phyloP scores from a whole-genome alignment of 2,329 filamentous ascomycete species.

The Sporothrix sp. region DNA sequence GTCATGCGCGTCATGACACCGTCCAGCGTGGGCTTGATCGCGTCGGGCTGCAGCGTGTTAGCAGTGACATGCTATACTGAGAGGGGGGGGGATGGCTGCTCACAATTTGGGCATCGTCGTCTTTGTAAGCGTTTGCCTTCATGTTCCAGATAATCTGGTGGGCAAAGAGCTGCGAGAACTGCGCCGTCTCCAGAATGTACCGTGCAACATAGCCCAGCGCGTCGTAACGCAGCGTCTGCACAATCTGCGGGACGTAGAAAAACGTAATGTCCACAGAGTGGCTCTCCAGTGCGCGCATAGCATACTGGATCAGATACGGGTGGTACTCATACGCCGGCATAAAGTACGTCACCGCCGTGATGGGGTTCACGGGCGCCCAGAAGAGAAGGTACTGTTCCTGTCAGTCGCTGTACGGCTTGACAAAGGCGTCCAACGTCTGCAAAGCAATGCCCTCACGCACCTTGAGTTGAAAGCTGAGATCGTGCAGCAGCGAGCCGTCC shows the following conservation, averaged over 20 bases:
- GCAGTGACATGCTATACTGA: background rate
- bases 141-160: conserved; percentile 99
- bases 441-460: too few species aligned
- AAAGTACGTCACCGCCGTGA: conserved; percentile 89
- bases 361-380: conserved; percentile 87
- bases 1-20: conserved; percentile 79
- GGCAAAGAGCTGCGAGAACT: conserved; percentile 95
- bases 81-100: conserved; percentile 25
- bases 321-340: conserved; percentile 84
- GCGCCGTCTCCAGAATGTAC: conserved; percentile 93
- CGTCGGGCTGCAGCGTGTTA: conserved; percentile 55
- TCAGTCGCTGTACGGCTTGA: conserved; percentile 21
- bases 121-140: conserved; percentile 97
- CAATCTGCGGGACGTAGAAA: conserved; percentile 97
- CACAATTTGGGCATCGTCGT: conserved; percentile 80
- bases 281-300: conserved; percentile 86
- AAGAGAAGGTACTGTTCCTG: conserved; percentile 85
- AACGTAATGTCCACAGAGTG: conserved; percentile 96
- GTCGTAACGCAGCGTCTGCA: conserved; percentile 91
- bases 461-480: conserved; percentile 79
- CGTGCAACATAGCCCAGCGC: conserved; percentile 86
- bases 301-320: conserved; percentile 90
- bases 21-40: conserved; percentile 87
- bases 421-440: conserved; percentile 16
- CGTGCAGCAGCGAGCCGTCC: conserved; percentile 62